Percentiles rank a stretch among this genome's conserved stretches.
phyloP scores from a whole-genome alignment of 345 rosid genomes.

The Citrus sp. region DNA sequence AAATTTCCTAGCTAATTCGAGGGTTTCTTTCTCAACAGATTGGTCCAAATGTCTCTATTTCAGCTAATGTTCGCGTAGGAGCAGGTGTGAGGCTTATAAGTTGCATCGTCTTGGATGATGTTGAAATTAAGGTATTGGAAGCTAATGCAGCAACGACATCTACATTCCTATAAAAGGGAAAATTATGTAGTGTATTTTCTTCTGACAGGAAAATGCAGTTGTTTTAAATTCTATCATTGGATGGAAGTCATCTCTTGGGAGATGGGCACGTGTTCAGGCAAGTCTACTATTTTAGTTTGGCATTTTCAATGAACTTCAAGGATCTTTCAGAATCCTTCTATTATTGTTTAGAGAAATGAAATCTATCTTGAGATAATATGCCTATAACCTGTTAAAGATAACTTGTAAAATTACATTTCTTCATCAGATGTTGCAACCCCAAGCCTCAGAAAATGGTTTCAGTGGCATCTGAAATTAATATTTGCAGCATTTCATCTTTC shows the following conservation, averaged over 20 bases:
- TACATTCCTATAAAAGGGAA: not conserved
- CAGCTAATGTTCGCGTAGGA: conserved; percentile 64
- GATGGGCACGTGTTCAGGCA: conserved; percentile 85
- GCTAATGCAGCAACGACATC: not conserved
- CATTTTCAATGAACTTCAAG: not conserved
- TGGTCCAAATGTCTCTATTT: conserved; percentile 63
- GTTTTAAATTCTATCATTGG: conserved; percentile 70
- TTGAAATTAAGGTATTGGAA: conserved; percentile 53
- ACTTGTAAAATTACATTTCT: not conserved
- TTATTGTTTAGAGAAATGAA: not conserved
- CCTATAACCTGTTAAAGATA: not conserved
- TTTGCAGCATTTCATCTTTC: not conserved
- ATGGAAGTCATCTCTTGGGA: conserved; percentile 80
- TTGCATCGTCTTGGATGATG: conserved; percentile 79
- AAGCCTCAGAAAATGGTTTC: not conserved
- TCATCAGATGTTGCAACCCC: not conserved
- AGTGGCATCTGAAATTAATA: not conserved
- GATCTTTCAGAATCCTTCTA: not conserved
- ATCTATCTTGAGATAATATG: not conserved
- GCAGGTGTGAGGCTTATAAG: conserved; percentile 62
- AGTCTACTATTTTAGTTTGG: conserved; percentile 19
- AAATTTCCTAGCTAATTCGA: not conserved
- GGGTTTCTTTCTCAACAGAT: conserved; percentile 30
- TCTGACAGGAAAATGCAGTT: conserved; percentile 69
- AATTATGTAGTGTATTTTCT: not conserved